phyloP scores from a whole-genome alignment of 106 monocot genomes.

The Acorus gramineus region DNA sequence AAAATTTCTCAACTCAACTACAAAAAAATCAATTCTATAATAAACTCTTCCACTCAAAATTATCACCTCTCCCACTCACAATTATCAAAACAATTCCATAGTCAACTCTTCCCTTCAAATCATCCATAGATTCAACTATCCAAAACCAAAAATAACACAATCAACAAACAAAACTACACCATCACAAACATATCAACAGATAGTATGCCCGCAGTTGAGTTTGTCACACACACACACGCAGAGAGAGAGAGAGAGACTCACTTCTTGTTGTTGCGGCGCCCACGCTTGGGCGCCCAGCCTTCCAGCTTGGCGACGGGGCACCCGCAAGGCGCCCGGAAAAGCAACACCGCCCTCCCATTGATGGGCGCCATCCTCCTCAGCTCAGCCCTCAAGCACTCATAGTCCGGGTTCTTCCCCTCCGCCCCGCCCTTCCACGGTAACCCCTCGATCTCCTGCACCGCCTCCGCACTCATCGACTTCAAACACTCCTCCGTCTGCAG shows the following conservation, averaged over 20 bases:
- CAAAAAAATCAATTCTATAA: too few species aligned
- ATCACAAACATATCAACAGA: background rate
- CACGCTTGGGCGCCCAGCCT: constrained; percentile 44
- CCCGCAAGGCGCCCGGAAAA: constrained; percentile 65
- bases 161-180: background rate
- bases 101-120: too few species aligned
- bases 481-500: constrained; percentile 64
- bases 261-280: constrained; percentile 35
- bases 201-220: too few species aligned
- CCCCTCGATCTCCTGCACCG: constrained; percentile 61
- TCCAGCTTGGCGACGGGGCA: constrained; percentile 69
- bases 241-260: constrained; percentile 9
- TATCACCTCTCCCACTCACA: too few species aligned
- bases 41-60: too few species aligned
- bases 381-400: constrained; percentile 73
- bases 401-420: constrained; percentile 78
- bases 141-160: too few species aligned
- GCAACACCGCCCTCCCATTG: constrained; percentile 81
- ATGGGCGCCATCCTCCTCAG: constrained; percentile 68
- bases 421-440: constrained; percentile 89
- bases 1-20: too few species aligned
- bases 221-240: background rate
- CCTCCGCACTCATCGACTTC: constrained; percentile 5
- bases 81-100: too few species aligned
- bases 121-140: too few species aligned